Evolutionary conservation across 129 eudicot species (phyloP).

Genomic region (Glebionis coronaria): DNA sequence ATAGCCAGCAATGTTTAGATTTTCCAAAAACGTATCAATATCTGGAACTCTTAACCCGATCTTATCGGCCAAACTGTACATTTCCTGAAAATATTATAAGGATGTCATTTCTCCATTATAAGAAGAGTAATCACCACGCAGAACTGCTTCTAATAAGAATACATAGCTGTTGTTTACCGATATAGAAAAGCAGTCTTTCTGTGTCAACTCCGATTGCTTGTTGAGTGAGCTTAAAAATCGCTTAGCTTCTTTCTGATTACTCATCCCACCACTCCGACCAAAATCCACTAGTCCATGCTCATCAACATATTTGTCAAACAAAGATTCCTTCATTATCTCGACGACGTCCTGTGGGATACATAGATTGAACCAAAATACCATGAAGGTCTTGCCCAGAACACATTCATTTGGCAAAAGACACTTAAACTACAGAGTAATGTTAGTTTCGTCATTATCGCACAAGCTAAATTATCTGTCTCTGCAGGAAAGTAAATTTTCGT

Average conservation of each 20-base stretch:
- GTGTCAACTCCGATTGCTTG: constrained; percentile 71
- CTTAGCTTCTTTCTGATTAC: constrained; percentile 79
- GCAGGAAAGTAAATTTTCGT: too few relatives aligned
- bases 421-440: too few relatives aligned
- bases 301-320: constrained; percentile 87
- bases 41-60: constrained; percentile 73
- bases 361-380: not conserved
- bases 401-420: not conserved
- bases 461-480: too few relatives aligned
- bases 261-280: constrained; percentile 93
- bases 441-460: too few relatives aligned
- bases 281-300: constrained; percentile 88
- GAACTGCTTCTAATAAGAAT: not conserved
- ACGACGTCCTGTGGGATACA: constrained; percentile 67
- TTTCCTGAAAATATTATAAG: constrained; percentile 51
- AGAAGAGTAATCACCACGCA: constrained; percentile 7
- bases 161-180: constrained; percentile 42
- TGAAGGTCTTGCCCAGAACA: not conserved
- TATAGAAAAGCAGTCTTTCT: constrained; percentile 80
- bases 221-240: constrained; percentile 67
- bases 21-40: constrained; percentile 67
- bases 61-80: constrained; percentile 74
- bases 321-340: constrained; percentile 96
- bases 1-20: constrained; percentile 56
- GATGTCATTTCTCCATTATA: constrained; percentile 23